Evolutionary conservation across 2,329 filamentous ascomycete genomes (phyloP), one percentile per base, ranked within the genome.

Genomic region (Sphaerulina vaccinii): DNA sequence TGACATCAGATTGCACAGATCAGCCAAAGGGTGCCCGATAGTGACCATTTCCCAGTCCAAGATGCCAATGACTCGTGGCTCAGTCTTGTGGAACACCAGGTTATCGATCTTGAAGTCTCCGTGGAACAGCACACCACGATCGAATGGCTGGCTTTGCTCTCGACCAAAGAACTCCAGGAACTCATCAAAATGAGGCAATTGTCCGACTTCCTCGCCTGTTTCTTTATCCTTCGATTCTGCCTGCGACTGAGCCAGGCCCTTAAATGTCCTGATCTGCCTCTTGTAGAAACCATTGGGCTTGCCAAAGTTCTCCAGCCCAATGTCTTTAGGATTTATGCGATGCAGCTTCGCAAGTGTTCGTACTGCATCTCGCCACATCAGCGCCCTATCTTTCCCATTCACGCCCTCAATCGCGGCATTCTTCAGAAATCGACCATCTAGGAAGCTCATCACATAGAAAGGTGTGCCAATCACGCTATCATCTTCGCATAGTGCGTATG

Each of bases 1-100:
- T 49, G 58, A 51, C 8, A 61, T 50, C n/a, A 97, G 77, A 71
- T 97, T 97, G 69, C 86, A 84, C 38, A 97, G 76, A 69, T 99
- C 93, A 5, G 88, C 92, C 22, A 96, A 81, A 2, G 93, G 93
- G 69, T 99, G 92, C n/a, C 93, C 93, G 47, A 96, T 85, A 0
- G 93, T 97, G 32, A 90, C 90, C 90, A 99, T 96, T 75, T 97
- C 93, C 92, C 92, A 97, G 74, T 99, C 93, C 3, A 97, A 74
- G 46, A 97, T 91, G 5, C 92, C 93, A 71, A 97, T 91, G 11
- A 97, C 91, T 46, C 84, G 77, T 7, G 91, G 84, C 69, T 92
- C 87, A 0, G 88, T 91, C 73, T 88, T 87, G 75, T 96, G 89
- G 70, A 95, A 99, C 36, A 77, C 74, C 9, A 78, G 64, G 51